Evolutionary conservation across 2,329 filamentous ascomycete genomes (phyloP).

Genomic region (Penicillium sp.): DNA sequence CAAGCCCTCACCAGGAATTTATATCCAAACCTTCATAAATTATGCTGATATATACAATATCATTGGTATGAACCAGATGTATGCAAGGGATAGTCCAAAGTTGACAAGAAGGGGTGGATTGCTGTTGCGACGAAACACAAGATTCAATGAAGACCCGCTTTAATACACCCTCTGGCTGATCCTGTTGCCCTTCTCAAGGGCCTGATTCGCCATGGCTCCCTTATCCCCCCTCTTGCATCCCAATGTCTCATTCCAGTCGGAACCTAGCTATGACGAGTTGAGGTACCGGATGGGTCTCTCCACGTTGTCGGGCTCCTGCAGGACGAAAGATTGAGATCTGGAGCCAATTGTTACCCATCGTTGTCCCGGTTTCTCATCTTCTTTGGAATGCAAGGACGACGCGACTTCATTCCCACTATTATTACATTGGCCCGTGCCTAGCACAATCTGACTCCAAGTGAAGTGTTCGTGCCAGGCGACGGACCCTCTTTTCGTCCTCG

Average conservation of each 20-base stretch:
- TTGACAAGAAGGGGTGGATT: conserved; percentile 14
- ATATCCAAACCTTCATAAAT: conserved; percentile 18
- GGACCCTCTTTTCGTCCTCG: conserved; percentile 20
- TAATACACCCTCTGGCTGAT: conserved; percentile 22
- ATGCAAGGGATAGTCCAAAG: conserved; percentile 21
- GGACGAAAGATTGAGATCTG: conserved; percentile 17
- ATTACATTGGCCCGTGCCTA: conserved; percentile 25
- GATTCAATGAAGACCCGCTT: conserved; percentile 25
- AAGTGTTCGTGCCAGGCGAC: conserved; percentile 22
- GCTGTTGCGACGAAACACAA: conserved; percentile 25
- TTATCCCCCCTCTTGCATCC: conserved; percentile 24
- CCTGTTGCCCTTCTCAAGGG: conserved; percentile 28
- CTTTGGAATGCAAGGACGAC: conserved; percentile 41
- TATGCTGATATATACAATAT: conserved; percentile 9
- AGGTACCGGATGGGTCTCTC: conserved; percentile 25
- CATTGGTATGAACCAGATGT: conserved; percentile 16
- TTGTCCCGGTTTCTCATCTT: conserved; percentile 22
- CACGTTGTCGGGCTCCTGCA: conserved; percentile 35
- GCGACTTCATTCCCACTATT: conserved; percentile 25
- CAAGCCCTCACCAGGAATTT: conserved; percentile 21
- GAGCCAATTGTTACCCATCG: conserved; percentile 25
- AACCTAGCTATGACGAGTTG: conserved; percentile 28
- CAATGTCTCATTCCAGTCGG: conserved; percentile 32
- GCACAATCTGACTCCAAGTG: conserved; percentile 9
- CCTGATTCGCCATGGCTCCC: conserved; percentile 22